These are phyloP conservation scores for Nannizzia gypsea DNA, from an alignment of 2,329 filamentous ascomycete genomes.

Conservation along the genomic window DNA sequence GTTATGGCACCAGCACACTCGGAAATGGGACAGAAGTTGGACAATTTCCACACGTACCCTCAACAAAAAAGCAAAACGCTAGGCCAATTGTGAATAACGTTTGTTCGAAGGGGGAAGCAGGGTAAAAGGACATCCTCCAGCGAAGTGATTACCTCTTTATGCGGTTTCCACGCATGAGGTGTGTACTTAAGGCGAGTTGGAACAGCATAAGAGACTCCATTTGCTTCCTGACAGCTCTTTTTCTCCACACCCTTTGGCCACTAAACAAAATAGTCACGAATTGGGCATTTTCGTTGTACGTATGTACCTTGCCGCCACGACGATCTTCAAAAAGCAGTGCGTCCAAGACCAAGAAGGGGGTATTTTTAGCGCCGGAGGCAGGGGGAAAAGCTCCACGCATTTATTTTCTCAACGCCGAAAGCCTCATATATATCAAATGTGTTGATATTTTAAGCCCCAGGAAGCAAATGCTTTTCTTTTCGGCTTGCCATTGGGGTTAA, in stretches of 20 bases:
- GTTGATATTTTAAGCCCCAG: background rate
- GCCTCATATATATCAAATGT: background rate
- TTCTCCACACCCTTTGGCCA: background rate
- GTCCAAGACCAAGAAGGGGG: background rate
- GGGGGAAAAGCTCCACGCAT: background rate
- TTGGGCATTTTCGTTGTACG: background rate
- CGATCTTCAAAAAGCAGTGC: background rate
- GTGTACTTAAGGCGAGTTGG: background rate
- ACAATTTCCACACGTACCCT: background rate
- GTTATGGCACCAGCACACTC: background rate
- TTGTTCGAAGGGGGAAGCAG: background rate
- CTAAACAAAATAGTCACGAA: background rate
- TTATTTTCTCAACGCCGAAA: background rate
- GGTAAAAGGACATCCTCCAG: background rate
- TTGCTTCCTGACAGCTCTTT: background rate
- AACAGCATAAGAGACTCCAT: background rate
- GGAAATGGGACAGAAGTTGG: background rate
- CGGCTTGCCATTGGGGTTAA: background rate
- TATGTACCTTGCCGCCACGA: constrained; percentile 2
- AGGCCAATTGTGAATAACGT: background rate
- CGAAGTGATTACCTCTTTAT: background rate
- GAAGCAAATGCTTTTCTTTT: background rate
- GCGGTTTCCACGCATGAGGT: too few species aligned
- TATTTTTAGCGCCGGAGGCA: background rate
- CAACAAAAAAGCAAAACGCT: background rate